Conservation (phyloP, 2,329 filamentous ascomycete species). For the Colletotrichum costaricense region DNA sequence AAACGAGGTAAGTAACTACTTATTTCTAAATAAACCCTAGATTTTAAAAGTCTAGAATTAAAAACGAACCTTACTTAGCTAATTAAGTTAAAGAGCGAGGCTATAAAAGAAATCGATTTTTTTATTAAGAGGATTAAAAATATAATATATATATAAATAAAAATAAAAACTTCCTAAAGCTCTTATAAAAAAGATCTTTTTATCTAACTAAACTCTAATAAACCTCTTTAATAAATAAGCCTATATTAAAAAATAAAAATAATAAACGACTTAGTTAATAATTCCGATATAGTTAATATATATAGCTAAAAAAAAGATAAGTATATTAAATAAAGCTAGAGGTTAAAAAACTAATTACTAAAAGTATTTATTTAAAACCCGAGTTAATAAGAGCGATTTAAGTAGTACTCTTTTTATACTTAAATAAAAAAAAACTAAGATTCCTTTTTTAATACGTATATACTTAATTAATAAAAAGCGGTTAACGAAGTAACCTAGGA, state of each 20-base stretch:
- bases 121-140: too few species aligned
- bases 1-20: neutral
- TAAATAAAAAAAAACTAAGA: fast-evolving
- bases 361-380: too few species aligned
- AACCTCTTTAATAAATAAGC: fast-evolving
- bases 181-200: too few species aligned
- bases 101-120: neutral
- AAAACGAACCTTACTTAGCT: fast-evolving
- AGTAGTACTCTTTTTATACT: neutral
- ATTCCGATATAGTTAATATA: fast-evolving
- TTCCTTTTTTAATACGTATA: neutral
- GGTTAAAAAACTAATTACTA: too few species aligned
- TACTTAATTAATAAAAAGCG: neutral
- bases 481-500: neutral
- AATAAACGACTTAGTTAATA: fast-evolving
- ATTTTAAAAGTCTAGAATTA: neutral
- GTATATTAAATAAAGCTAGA: neutral
- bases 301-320: fast-evolving
- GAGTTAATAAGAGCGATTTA: too few species aligned
- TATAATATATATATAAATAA: neutral
- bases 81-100: neutral
- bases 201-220: fast-evolving
- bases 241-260: too few species aligned
- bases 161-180: fast-evolving
- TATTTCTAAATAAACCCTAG: neutral